Evolutionary conservation across 495 filamentous ascomycete species (phyloP).

Genomic region (Aspergillus kassunensis): DNA sequence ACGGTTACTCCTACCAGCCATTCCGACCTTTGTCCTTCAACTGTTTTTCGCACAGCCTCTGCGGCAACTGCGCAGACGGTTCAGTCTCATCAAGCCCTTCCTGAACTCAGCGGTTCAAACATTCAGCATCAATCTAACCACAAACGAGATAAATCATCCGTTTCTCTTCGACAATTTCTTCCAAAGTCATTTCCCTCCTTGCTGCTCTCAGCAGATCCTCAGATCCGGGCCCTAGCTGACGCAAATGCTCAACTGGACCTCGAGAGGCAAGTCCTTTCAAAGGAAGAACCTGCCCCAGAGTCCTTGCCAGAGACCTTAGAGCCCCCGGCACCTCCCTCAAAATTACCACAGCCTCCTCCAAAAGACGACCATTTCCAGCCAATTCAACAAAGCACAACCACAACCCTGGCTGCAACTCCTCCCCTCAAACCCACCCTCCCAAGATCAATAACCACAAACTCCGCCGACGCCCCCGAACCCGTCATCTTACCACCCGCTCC

Average conservation of each 20-base stretch:
- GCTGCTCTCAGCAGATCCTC: constrained; percentile 37
- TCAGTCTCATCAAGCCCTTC: constrained; percentile 17
- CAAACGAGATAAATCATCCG: constrained; percentile 35
- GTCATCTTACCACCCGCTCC: constrained; percentile 22
- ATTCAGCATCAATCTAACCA: constrained; percentile 23
- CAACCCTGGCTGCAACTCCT: neutral
- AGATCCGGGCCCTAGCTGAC: constrained; percentile 39
- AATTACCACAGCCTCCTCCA: constrained; percentile 1
- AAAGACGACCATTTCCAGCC: neutral
- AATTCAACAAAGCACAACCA: neutral
- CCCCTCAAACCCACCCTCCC: neutral
- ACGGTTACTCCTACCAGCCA: constrained; percentile 26
- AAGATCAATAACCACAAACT: constrained; percentile 38
- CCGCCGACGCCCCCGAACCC: constrained; percentile 39
- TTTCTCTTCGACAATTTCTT: constrained; percentile 35
- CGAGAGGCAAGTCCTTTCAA: constrained; percentile 26
- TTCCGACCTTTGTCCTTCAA: constrained; percentile 19
- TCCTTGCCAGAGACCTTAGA: neutral
- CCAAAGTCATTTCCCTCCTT: constrained; percentile 34
- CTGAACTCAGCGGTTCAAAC: constrained; percentile 22
- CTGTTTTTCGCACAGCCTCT: constrained; percentile 33
- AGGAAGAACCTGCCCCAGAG: neutral
- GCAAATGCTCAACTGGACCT: constrained; percentile 23
- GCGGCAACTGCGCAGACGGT: constrained; percentile 20
- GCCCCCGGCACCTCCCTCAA: neutral